These are phyloP conservation scores for Bipolaris zeicola DNA, from an alignment of 2,329 filamentous ascomycete species.

Conservation along the genomic window DNA sequence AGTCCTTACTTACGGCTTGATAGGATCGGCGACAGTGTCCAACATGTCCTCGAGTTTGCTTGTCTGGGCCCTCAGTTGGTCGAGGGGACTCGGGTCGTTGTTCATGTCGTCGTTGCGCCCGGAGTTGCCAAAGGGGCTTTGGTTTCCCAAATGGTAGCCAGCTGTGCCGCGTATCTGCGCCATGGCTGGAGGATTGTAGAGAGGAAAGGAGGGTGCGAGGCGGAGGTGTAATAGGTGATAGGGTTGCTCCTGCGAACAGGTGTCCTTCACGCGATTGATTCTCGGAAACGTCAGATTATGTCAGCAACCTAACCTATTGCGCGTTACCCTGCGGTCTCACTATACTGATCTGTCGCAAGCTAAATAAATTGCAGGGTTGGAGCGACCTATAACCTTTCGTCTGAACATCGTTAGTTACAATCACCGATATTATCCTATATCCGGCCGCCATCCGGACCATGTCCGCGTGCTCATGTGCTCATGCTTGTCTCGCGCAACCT, in stretches of 20 bases:
- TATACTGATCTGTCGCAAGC: slow-evolving; percentile 9
- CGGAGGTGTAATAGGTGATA: slow-evolving; percentile 34
- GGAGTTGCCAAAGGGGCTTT: slow-evolving; percentile 71
- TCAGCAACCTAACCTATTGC: slow-evolving; percentile 22
- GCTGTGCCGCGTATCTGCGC: slow-evolving; percentile 68
- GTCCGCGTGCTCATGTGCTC: not conserved
- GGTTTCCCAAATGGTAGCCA: slow-evolving; percentile 81
- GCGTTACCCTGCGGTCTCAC: slow-evolving; percentile 12
- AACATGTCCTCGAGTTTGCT: slow-evolving; percentile 97
- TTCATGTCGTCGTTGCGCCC: slow-evolving; percentile 62
- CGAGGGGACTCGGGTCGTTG: slow-evolving; percentile 76
- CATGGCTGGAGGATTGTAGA: slow-evolving; percentile 50
- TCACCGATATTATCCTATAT: slow-evolving; percentile 5
- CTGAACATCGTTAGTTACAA: slow-evolving; percentile 1
- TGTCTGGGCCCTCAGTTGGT: slow-evolving; percentile 89
- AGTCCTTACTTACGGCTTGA: slow-evolving; percentile 82
- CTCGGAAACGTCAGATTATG: slow-evolving; percentile 22
- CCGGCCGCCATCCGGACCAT: not conserved
- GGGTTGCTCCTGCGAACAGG: slow-evolving; percentile 35
- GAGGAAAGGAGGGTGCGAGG: slow-evolving; percentile 20
- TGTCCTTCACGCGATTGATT: slow-evolving; percentile 17
- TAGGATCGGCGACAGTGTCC: slow-evolving; percentile 83
- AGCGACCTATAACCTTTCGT: slow-evolving; percentile 2
- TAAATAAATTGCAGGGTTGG: slow-evolving; percentile 13
- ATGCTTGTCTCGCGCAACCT: slow-evolving; percentile 8